phyloP scores from a whole-genome alignment of 2,329 filamentous ascomycete genomes.

The Cercospora berteroae region DNA sequence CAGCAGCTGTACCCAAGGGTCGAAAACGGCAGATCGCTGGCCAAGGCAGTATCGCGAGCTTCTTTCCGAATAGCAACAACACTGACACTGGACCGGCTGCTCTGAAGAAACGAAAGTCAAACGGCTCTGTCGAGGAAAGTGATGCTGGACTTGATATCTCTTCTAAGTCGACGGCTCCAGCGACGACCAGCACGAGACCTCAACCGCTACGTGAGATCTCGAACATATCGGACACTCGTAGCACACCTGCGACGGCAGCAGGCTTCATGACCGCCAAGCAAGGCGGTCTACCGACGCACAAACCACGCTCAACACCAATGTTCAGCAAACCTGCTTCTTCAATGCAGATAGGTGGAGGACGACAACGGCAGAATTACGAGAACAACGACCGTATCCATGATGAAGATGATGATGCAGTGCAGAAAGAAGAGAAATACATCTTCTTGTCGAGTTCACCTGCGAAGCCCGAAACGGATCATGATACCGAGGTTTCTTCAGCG shows the following conservation, averaged over 20 bases:
- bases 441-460: conserved; percentile 47
- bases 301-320: conserved; percentile 30
- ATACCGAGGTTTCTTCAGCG: neutral
- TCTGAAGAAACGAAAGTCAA: conserved; percentile 3
- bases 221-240: neutral
- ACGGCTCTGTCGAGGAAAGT: conserved; percentile 13
- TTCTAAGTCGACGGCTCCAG: neutral
- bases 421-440: conserved; percentile 48
- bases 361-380: conserved; percentile 16
- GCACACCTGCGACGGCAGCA: conserved; percentile 17
- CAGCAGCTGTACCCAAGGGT: conserved; percentile 31
- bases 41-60: conserved; percentile 54
- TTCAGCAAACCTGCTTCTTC: conserved; percentile 33
- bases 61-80: conserved; percentile 45
- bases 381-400: neutral
- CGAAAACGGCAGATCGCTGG: conserved; percentile 44
- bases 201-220: neutral
- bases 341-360: neutral
- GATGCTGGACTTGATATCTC: conserved; percentile 27
- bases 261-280: conserved; percentile 9
- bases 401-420: neutral
- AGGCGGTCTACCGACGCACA: conserved; percentile 23
- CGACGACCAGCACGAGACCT: neutral
- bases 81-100: neutral
- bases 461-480: conserved; percentile 31